phyloP scores from a whole-genome alignment of 2,329 filamentous ascomycete genomes.

The Bipolaris sorokiniana region DNA sequence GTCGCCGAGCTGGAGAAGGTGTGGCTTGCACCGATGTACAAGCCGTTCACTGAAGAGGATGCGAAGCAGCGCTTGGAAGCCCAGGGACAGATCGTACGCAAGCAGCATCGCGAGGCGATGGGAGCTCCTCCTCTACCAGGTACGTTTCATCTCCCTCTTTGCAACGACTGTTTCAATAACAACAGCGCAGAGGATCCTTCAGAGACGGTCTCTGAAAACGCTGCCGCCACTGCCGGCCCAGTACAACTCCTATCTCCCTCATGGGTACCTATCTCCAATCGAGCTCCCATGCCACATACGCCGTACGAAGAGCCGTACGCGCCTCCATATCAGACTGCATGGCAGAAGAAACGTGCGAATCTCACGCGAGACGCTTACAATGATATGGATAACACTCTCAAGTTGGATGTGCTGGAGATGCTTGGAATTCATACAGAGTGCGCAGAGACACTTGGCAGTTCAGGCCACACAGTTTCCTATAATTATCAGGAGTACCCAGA shows the following conservation, averaged over 20 bases:
- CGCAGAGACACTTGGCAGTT: not conserved
- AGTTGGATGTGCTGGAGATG: not conserved
- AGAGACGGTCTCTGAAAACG: not conserved
- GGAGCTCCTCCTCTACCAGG: not conserved
- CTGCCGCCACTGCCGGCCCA: not conserved
- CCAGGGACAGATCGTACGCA: not conserved
- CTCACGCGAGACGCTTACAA: not conserved
- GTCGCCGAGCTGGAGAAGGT: slow-evolving; percentile 2
- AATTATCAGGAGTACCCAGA: too few species aligned
- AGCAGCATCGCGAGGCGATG: not conserved
- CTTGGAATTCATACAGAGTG: not conserved
- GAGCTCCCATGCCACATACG: too few species aligned
- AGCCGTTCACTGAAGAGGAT: slow-evolving; percentile 15
- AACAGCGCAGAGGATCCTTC: not conserved
- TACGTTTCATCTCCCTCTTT: not conserved
- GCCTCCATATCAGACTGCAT: not conserved
- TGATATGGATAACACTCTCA: not conserved
- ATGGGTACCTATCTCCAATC: too few species aligned
- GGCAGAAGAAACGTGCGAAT: not conserved
- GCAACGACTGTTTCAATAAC: not conserved
- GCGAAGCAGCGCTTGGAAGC: slow-evolving; percentile 1
- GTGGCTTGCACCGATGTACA: slow-evolving; percentile 8
- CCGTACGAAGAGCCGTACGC: not conserved
- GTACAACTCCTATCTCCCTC: too few species aligned
- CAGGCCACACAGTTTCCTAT: too few species aligned